Percentiles rank a stretch among this genome's conserved stretches.
These are phyloP conservation scores for Betula pendula DNA, from an alignment of 306 rosid species.

Conservation along the genomic window DNA sequence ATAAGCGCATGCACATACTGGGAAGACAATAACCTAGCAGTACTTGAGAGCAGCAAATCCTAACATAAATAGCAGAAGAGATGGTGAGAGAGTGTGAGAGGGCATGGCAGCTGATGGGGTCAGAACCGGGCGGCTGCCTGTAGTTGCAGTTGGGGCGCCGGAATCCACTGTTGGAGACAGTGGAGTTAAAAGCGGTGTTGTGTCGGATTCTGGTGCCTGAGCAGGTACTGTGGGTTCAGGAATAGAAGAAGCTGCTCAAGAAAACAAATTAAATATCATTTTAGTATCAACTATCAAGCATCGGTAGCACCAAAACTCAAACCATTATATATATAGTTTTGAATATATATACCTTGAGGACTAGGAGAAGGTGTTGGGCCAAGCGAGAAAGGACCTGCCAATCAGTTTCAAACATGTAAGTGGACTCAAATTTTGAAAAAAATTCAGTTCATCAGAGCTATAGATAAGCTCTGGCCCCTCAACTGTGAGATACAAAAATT, in stretches of 20 bases:
- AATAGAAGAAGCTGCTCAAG: slow-evolving; percentile 44
- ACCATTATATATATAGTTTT: neutral
- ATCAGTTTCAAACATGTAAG: neutral
- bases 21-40: slow-evolving; percentile 30
- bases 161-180: slow-evolving; percentile 48
- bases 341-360: slow-evolving; percentile 60
- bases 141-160: slow-evolving; percentile 45
- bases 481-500: neutral
- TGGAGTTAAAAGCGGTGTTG: slow-evolving; percentile 32
- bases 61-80: slow-evolving; percentile 41
- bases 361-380: slow-evolving; percentile 51
- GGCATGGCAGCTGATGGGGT: slow-evolving; percentile 58
- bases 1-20: no score
- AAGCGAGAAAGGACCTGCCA: slow-evolving; percentile 55
- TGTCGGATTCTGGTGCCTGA: slow-evolving; percentile 53
- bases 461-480: neutral
- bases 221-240: slow-evolving; percentile 57
- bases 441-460: neutral
- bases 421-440: neutral
- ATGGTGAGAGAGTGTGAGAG: slow-evolving; percentile 40
- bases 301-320: slow-evolving; percentile 1
- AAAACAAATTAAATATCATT: slow-evolving; percentile 6
- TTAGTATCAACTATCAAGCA: slow-evolving; percentile 22
- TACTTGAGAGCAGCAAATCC: slow-evolving; percentile 41
- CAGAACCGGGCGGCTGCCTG: slow-evolving; percentile 56